Evolutionary conservation across 2,329 filamentous ascomycete genomes (phyloP), one percentile per base, ranked within the genome.

Genomic region (Xylaria sp.): DNA sequence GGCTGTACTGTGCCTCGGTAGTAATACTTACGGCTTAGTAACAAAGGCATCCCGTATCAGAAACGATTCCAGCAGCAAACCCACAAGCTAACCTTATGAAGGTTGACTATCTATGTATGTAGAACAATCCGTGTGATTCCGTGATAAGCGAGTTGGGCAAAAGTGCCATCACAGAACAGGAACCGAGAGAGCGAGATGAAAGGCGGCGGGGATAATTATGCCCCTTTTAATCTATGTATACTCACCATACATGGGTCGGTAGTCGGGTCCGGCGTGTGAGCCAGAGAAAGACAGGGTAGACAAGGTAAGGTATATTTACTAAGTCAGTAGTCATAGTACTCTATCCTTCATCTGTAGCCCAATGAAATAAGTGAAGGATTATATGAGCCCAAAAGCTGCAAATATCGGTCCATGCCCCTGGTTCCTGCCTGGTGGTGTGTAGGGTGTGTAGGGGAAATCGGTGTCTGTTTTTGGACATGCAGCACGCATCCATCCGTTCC

Each of bases 231-330:
- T 45, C 36, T 30, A 18, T 30, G 20, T 7, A 43, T 43, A 13
- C 48, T 28, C 9, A n/a, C 25, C n/a, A 7, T 34, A 23, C 50
- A 55, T 36, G 50, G 25, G 10, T 36, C 10, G 50, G 32, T 12
- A 58, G 43, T 18, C 48, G 48, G 48, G 41, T 58, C 60, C 60
- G 67, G 67, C 67, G 63, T 30, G 25, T 30, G 56, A 53, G 55
- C 67, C 56, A 52, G 60, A 43, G 56, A 52, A 61, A 43, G 56
- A 36, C 50, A 60, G 30, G 48, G 39, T 41, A 23, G 43, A 9
- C 10, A 7, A n/a, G n/a, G n/a, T n/a, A n/a, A n/a, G n/a, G n/a
- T n/a, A n/a, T n/a, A n/a, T n/a, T n/a, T n/a, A n/a, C n/a, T n/a
- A n/a, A n/a, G n/a, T n/a, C n/a, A n/a, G n/a, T n/a, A n/a, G n/a